Evolutionary conservation across 208 protist species (phyloP).

Genomic region (Naegleria fowleri): DNA sequence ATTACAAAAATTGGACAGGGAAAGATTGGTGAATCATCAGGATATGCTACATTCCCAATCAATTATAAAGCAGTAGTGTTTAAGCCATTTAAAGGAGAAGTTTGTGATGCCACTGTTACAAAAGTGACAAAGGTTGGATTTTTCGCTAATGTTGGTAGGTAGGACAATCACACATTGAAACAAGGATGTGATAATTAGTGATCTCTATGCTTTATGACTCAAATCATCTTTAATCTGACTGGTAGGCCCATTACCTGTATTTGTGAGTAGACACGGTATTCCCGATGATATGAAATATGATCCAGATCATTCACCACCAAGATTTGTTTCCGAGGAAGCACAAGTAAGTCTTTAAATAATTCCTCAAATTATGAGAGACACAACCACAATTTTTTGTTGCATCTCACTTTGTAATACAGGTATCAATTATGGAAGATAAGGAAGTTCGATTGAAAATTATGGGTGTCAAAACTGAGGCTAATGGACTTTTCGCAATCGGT

Average conservation of each 20-base stretch:
- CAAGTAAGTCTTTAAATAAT: background rate
- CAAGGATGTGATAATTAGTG: slow-evolving; percentile 28
- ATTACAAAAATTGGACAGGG: slow-evolving; percentile 47
- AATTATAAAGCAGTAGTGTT: slow-evolving; percentile 60
- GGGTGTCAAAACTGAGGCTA: slow-evolving; percentile 42
- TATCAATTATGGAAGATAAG: slow-evolving; percentile 40
- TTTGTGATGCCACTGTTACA: slow-evolving; percentile 57
- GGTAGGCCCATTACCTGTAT: background rate
- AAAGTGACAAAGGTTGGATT: slow-evolving; percentile 50
- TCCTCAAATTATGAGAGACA: background rate
- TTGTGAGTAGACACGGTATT: slow-evolving; percentile 31
- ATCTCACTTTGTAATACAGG: background rate
- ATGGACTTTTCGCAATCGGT: slow-evolving; percentile 50
- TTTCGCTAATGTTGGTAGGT: slow-evolving; percentile 47
- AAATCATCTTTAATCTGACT: too few relatives aligned
- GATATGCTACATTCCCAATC: slow-evolving; percentile 50
- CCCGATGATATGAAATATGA: slow-evolving; percentile 51
- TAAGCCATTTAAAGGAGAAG: slow-evolving; percentile 58
- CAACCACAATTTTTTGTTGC: background rate
- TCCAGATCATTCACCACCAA: slow-evolving; percentile 34
- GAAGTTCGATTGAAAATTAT: slow-evolving; percentile 52
- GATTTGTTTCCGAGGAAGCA: slow-evolving; percentile 45
- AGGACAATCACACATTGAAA: slow-evolving; percentile 41
- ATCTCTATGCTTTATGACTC: too few relatives aligned
- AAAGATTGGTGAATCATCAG: slow-evolving; percentile 50